Conservation (phyloP, 164 flowering plant species). For the Paratinospora sagittata region DNA sequence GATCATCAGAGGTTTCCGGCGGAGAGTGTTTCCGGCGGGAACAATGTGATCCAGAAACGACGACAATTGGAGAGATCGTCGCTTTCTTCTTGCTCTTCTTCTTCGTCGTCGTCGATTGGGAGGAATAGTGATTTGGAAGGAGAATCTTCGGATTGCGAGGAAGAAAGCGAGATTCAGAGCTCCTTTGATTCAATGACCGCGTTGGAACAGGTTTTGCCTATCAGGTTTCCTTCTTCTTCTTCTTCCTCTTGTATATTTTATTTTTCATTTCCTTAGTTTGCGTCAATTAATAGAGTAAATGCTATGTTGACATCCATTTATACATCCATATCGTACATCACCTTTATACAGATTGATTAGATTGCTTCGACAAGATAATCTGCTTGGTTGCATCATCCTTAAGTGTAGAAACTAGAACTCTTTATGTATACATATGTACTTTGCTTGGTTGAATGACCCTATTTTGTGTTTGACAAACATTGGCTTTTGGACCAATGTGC, state of each 20-base stretch:
- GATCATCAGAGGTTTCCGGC: neutral
- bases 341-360: no score
- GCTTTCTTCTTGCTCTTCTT: neutral
- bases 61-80: neutral
- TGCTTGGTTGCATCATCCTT: no score
- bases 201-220: slow-evolving; percentile 57
- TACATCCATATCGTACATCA: no score
- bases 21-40: no score
- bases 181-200: slow-evolving; percentile 50
- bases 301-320: no score
- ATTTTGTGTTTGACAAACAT: no score
- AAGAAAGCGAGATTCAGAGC: slow-evolving; percentile 64
- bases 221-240: slow-evolving; percentile 31
- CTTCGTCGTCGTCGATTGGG: slow-evolving; percentile 25
- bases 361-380: no score
- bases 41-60: neutral
- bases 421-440: no score
- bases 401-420: no score
- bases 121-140: slow-evolving; percentile 42
- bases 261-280: neutral
- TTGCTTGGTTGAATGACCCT: no score
- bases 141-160: slow-evolving; percentile 23
- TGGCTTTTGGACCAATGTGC: no score
- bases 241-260: neutral
- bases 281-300: no score